Evolutionary conservation across 192 early-diverging fungal genomes (phyloP).

Genomic region (Dispira simplex): DNA sequence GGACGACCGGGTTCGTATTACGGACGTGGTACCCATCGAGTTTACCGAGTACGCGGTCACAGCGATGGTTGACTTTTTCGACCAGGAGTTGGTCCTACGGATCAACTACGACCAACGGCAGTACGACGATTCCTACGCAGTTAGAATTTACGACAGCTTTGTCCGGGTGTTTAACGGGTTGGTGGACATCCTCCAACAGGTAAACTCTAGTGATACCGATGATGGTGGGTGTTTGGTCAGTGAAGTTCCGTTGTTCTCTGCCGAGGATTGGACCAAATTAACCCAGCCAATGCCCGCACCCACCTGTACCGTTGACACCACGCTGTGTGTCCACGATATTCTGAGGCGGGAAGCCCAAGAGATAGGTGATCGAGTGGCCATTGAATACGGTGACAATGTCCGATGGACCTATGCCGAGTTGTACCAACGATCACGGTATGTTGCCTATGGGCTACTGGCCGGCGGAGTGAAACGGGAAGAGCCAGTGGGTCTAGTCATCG

Average conservation of each 20-base stretch:
- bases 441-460: background rate
- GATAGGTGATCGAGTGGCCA: background rate
- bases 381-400: background rate
- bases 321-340: background rate
- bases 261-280: background rate
- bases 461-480: background rate
- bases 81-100: background rate
- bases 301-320: background rate
- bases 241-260: background rate
- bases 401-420: background rate
- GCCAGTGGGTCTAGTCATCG: background rate
- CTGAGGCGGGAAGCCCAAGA: background rate
- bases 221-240: background rate
- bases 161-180: no score
- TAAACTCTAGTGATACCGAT: background rate
- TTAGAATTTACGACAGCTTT: background rate
- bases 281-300: background rate
- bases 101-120: background rate
- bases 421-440: background rate
- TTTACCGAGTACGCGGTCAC: background rate
- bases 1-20: background rate
- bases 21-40: background rate
- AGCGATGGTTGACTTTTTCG: background rate
- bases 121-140: background rate
- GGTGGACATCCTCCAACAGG: no score